These are phyloP conservation scores for Pseudozyma flocculosa DNA, from an alignment of 1,284 basidiomycete genomes.

Conservation along the genomic window DNA sequence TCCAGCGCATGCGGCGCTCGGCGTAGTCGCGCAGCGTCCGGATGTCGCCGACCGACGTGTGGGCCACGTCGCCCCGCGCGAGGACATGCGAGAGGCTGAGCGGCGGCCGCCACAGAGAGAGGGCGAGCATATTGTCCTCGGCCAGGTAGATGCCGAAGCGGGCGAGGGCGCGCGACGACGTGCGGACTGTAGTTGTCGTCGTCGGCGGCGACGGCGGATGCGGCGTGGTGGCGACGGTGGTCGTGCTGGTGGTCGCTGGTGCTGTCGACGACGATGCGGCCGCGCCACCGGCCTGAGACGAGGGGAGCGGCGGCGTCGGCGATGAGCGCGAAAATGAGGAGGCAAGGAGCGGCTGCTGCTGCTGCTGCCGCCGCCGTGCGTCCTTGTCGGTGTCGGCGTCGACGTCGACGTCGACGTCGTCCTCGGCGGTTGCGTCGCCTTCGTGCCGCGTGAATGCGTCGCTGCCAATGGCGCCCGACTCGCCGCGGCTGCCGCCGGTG, in stretches of 20 bases:
- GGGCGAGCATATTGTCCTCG: slow-evolving; percentile 57
- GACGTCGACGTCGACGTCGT: neutral
- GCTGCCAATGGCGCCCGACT: slow-evolving; percentile 44
- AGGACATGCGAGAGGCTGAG: slow-evolving; percentile 45
- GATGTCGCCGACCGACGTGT: slow-evolving; percentile 54
- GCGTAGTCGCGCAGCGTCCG: slow-evolving; percentile 50
- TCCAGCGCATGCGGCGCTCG: slow-evolving; percentile 55
- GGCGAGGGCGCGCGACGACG: slow-evolving; percentile 42
- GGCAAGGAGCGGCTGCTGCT: neutral
- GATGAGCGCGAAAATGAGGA: too few species aligned
- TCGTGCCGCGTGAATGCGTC: slow-evolving; percentile 46
- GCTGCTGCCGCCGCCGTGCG: neutral
- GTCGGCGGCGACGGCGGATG: neutral
- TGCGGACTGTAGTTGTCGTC: slow-evolving; percentile 1
- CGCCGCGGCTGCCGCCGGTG: slow-evolving; percentile 29
- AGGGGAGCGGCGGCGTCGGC: too few species aligned
- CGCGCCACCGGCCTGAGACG: too few species aligned
- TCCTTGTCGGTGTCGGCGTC: neutral
- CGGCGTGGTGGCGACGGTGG: too few species aligned
- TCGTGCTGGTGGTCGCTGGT: too few species aligned
- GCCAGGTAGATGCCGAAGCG: slow-evolving; percentile 56
- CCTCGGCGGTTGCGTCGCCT: slow-evolving; percentile 33
- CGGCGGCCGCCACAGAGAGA: slow-evolving; percentile 49
- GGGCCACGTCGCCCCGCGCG: slow-evolving; percentile 43
- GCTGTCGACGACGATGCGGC: too few species aligned